Evolutionary conservation across 2,329 filamentous ascomycete genomes (phyloP).

Genomic region (Calonectria pseudoturangicola): DNA sequence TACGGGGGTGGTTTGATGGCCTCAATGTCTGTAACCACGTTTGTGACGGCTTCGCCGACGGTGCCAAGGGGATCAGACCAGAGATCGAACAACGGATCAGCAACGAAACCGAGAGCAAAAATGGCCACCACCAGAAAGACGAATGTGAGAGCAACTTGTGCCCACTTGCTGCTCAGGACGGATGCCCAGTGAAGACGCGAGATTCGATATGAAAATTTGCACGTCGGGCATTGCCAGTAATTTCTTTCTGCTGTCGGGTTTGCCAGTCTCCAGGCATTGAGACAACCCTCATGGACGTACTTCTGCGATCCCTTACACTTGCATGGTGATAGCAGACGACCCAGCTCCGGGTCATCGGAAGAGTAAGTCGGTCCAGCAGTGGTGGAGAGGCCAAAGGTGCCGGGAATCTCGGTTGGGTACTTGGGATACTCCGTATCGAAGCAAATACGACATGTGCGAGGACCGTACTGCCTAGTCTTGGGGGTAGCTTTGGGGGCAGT

Average conservation of each 20-base stretch:
- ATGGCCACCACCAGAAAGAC: constrained; percentile 82
- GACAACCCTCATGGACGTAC: constrained; percentile 94
- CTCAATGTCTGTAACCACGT: constrained; percentile 65
- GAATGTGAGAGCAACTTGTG: constrained; percentile 83
- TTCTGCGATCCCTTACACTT: constrained; percentile 94
- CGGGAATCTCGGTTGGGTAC: constrained; percentile 61
- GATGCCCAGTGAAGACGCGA: constrained; percentile 85
- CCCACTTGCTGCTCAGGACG: constrained; percentile 78
- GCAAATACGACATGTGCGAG: constrained; percentile 91
- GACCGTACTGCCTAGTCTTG: constrained; percentile 73
- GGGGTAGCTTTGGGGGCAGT: constrained; percentile 33
- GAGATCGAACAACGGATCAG: constrained; percentile 92
- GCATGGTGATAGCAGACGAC: constrained; percentile 90
- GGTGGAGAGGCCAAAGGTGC: constrained; percentile 58
- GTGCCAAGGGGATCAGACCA: constrained; percentile 87
- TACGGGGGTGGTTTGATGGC: constrained; percentile 61
- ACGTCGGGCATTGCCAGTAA: constrained; percentile 92
- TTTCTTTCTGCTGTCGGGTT: constrained; percentile 80
- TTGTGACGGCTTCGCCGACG: constrained; percentile 71
- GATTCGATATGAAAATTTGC: constrained; percentile 87
- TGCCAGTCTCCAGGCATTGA: constrained; percentile 87
- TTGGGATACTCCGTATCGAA: constrained; percentile 79
- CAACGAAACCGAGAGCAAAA: constrained; percentile 91
- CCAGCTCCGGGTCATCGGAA: constrained; percentile 83
- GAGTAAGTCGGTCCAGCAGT: constrained; percentile 73